Evolutionary conservation across 2,329 filamentous ascomycete genomes (phyloP), one percentile per base, ranked within the genome.

Genomic region (Ceratocystis albifundus): DNA sequence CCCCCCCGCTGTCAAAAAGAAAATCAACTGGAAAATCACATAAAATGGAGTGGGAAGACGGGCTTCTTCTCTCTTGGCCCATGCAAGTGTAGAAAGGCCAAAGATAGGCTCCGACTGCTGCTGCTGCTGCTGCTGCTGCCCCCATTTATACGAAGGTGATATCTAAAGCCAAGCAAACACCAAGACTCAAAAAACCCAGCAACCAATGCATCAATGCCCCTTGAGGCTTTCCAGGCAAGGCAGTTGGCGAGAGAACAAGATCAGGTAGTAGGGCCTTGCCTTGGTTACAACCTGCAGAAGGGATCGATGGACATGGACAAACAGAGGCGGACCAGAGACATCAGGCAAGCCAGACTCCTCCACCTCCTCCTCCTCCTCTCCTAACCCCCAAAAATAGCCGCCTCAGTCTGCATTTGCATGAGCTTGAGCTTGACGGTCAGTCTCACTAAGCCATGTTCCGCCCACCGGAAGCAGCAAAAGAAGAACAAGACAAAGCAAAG

Each of bases 141-240:
- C n/a, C 28, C 53, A 59, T 28, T 6, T 32, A 59, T 59, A 59
- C 55, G 55, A 59, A 17, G 5, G 15, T 59, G 55, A 36, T 36
- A 20, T 20, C 55, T 30, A 2, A 22, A 59, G 55, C 55, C 28
- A 59, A 59, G 28, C 25, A 32, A 59, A 12, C 55, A 32, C 25
- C 55, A 59, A 59, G 28, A 17, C 55, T 59, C 12, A 59, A 59
- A 36, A 32, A 59, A 36, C 55, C 55, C 55, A 36, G 55, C 17
- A 32, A 57, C 53, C 53, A 36, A 32, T 12, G 20, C 12, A 57
- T 8, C 7, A 59, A n/a, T 4, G 25, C 55, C n/a, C n/a, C 15
- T 50, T n/a, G 8, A 50, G 48, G 48, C 36, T 41, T 41, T 4
- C 10, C 1, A 41, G 36, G 36, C 36, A 12, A 41, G 36, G 36